phyloP scores from a whole-genome alignment of 176 grass and related monocot genomes.

The Zizania latifolia region DNA sequence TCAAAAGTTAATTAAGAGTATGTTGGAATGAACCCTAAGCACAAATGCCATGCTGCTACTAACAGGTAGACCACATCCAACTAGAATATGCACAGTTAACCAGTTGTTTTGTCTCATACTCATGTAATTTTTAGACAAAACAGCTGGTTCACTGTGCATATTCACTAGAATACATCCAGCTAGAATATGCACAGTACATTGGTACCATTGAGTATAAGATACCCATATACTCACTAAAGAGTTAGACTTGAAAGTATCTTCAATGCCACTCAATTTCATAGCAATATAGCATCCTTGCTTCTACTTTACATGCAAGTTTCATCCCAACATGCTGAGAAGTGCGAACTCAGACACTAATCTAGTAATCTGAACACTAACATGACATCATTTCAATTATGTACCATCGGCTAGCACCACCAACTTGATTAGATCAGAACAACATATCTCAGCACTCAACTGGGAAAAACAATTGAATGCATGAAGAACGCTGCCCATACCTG shows the following conservation, averaged over 20 bases:
- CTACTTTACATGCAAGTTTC: background rate
- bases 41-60: background rate
- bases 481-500: slow-evolving; percentile 34
- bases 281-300: background rate
- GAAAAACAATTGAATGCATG: background rate
- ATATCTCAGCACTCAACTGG: background rate
- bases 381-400: background rate
- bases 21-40: background rate
- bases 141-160: no score
- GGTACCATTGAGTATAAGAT: background rate
- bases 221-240: background rate
- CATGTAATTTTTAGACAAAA: no score
- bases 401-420: background rate
- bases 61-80: background rate
- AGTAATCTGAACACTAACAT: background rate
- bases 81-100: background rate
- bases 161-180: background rate
- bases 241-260: background rate
- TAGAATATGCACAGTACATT: background rate
- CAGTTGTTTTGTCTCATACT: no score
- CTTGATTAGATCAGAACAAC: background rate
- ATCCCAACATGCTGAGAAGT: background rate
- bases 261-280: background rate
- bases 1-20: background rate
- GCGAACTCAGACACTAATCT: background rate